Conservation (phyloP, 805 yeast genomes). For the Metschnikowia hibisci region DNA sequence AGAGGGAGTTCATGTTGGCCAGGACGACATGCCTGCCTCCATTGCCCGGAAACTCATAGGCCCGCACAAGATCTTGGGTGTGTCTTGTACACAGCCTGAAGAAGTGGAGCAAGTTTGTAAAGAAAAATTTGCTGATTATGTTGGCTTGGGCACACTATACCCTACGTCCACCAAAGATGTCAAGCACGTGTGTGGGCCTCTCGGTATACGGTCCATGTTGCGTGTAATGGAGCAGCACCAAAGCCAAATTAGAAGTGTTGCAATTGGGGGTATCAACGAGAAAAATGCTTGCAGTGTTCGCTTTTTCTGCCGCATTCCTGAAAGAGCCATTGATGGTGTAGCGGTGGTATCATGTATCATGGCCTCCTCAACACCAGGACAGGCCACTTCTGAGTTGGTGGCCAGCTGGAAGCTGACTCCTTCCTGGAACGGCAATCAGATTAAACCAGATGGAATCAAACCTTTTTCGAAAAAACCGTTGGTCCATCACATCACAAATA, state of each 20-base stretch:
- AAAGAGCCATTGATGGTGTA: constrained; percentile 64
- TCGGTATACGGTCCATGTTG: constrained; percentile 57
- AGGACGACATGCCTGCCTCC: constrained; percentile 71
- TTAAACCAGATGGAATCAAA: background rate
- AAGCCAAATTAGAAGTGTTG: constrained; percentile 53
- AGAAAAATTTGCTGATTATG: constrained; percentile 62
- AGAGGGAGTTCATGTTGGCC: constrained; percentile 92
- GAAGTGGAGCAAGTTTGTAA: constrained; percentile 53
- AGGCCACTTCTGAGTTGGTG: constrained; percentile 43
- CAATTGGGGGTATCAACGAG: constrained; percentile 75
- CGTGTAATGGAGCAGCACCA: constrained; percentile 35
- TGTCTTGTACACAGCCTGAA: constrained; percentile 58
- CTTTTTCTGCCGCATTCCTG: constrained; percentile 44
- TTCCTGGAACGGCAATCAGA: constrained; percentile 3
- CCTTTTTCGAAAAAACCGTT: constrained; percentile 44
- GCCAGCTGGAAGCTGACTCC: constrained; percentile 25
- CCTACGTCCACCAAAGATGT: constrained; percentile 63
- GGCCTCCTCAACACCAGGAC: constrained; percentile 53
- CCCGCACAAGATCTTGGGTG: constrained; percentile 71
- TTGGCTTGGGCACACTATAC: constrained; percentile 81
- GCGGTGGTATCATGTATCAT: constrained; percentile 86
- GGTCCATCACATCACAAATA: constrained; percentile 84
- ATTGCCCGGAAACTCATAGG: constrained; percentile 65
- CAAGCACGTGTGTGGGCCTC: constrained; percentile 53
- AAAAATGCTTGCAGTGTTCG: constrained; percentile 57